Conservation (phyloP, 768 basidiomycete genomes). For the Lyophyllum decastes region DNA sequence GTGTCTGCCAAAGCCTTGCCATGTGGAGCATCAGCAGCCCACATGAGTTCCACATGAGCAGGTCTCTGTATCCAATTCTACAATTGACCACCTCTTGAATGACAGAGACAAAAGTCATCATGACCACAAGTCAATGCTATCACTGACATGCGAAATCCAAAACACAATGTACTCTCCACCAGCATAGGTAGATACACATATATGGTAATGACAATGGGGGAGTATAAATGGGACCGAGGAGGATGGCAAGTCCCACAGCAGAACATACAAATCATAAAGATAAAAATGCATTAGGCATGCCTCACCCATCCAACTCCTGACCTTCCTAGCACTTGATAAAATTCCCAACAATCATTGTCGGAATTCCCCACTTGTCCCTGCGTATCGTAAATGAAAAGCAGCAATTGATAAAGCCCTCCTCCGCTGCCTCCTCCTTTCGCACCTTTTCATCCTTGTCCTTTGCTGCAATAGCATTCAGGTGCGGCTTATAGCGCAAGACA, state of each 20-base stretch:
- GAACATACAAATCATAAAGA: neutral
- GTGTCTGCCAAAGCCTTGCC: neutral
- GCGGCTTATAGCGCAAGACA: slow-evolving; percentile 79
- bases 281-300: neutral
- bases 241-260: neutral
- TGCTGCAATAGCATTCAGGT: slow-evolving; percentile 36
- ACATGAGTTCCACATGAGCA: neutral
- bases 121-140: too few species aligned
- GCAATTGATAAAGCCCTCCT: slow-evolving; percentile 81
- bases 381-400: slow-evolving; percentile 92
- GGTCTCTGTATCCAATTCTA: neutral
- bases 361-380: slow-evolving; percentile 83
- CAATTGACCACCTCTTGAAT: neutral
- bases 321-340: slow-evolving; percentile 65
- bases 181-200: too few species aligned
- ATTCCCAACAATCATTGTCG: slow-evolving; percentile 89
- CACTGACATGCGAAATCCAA: too few species aligned
- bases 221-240: too few species aligned
- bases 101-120: too few species aligned
- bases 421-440: slow-evolving; percentile 32
- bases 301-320: neutral
- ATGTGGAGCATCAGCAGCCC: neutral
- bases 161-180: too few species aligned
- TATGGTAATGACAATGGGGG: too few species aligned
- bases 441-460: neutral